Evolutionary conservation across 2,329 filamentous ascomycete species (phyloP).

Genomic region (Dactylellina drechsleri): DNA sequence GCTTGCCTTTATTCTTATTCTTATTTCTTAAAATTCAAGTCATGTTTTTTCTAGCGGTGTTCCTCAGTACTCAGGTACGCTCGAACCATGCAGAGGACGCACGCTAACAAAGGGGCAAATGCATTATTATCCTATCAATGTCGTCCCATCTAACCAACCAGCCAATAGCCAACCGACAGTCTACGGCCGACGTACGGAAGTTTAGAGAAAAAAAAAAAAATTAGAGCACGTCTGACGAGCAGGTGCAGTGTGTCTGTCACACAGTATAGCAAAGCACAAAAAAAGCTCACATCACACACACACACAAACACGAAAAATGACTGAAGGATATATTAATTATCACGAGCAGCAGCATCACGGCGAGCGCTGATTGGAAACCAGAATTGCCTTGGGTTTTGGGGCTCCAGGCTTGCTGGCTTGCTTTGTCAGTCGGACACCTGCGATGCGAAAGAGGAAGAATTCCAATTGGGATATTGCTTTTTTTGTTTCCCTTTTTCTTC

Average conservation of each 20-base stretch:
- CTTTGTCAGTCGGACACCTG: constrained; percentile 16
- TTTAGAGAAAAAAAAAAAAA: neutral
- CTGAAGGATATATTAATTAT: neutral
- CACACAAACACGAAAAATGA: no score
- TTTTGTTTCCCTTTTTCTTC: constrained; percentile 15
- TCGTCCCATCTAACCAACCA: no score
- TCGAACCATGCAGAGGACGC: no score
- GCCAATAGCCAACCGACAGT: no score
- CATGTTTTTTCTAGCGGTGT: neutral
- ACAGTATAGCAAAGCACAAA: no score
- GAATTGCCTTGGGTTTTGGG: constrained; percentile 6
- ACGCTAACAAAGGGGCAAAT: no score
- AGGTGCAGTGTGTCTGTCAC: neutral
- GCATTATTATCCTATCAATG: no score
- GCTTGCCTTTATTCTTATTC: neutral
- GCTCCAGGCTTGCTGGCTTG: no score
- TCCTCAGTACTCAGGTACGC: neutral
- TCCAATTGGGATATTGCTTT: constrained; percentile 28
- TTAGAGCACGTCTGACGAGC: neutral
- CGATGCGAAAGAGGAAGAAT: constrained; percentile 27
- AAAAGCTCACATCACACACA: no score
- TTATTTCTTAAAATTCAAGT: constrained; percentile 1
- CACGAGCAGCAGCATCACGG: neutral
- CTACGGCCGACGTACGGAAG: neutral
- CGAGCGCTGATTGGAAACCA: constrained; percentile 25